These are phyloP conservation scores for Candida morakotiae DNA, from an alignment of 805 yeast species.

Conservation along the genomic window DNA sequence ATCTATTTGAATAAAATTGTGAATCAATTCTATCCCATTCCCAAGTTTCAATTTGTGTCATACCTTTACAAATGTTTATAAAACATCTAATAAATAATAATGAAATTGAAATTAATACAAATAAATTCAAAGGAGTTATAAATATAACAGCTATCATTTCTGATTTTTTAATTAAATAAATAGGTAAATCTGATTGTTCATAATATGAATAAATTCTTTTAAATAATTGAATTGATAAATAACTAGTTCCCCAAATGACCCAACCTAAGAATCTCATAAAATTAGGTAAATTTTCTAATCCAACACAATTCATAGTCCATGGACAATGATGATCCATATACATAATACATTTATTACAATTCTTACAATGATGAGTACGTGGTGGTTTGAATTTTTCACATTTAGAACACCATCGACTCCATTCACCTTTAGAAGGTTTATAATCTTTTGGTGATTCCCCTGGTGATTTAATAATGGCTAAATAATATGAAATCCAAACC, in stretches of 20 bases:
- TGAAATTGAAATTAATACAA: conserved; percentile 59
- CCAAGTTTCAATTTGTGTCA: conserved; percentile 91
- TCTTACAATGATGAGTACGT: conserved; percentile 81
- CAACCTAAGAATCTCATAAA: conserved; percentile 72
- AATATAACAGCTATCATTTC: conserved; percentile 56
- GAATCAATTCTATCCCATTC: conserved; percentile 77
- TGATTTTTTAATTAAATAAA: conserved; percentile 46
- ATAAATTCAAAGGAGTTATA: conserved; percentile 48
- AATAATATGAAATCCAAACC: conserved; percentile 70
- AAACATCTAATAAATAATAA: conserved; percentile 61
- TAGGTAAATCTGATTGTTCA: conserved; percentile 48
- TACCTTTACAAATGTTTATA: conserved; percentile 54
- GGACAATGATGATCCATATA: conserved; percentile 94
- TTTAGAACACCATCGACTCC: conserved; percentile 71
- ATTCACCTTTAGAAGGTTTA: conserved; percentile 41
- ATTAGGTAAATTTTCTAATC: conserved; percentile 71
- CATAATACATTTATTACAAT: conserved; percentile 70
- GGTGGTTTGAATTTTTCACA: conserved; percentile 76
- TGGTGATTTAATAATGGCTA: conserved; percentile 65
- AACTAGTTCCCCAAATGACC: conserved; percentile 52
- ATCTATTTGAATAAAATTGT: conserved; percentile 51
- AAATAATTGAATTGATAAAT: conserved; percentile 40
- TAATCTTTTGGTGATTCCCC: conserved; percentile 61
- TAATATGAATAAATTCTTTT: conserved; percentile 43
- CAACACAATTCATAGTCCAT: conserved; percentile 91